Base-by-base conservation (phyloP, 2,329 filamentous ascomycete genomes). In the Trichoderma atroviride region DNA sequence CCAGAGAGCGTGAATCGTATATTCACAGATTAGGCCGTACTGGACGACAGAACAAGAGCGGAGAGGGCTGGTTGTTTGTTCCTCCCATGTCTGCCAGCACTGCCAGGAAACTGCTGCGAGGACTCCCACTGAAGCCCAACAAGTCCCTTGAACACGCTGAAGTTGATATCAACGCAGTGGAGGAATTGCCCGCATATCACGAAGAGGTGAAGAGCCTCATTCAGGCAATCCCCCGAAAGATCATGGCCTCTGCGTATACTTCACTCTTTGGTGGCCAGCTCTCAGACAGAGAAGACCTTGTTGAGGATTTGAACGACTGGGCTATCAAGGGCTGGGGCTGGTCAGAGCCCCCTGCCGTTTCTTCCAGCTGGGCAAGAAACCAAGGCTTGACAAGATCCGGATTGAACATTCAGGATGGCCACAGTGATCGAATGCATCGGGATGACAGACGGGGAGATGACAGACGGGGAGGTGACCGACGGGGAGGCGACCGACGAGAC, bases 1-100 rank as follows among this genome's bases (percentile, higher is more conserved):
- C 92, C 1, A 81, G 83, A 5, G 86, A 87, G 71, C 85, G 88
- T 33, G 91, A 93, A 76, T 87, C 89, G 47, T 94, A 94, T 76
- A 91, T 94, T 70, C 92, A 94, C 79, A 88, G 92, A 70, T 83
- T 94, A 53, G 92, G 92, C 64, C 91, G 92, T 71, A 95, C 92
- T 10, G 92, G 86, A 68, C 90, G 93, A 75, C 92, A 92, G 33
- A 88, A 89, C 71, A 92, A 92, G 78, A 84, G 88, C 73, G 92
- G 92, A 56, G 84, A 92, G 75, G 91, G 90, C 69, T 93, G 87
- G 85, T 78, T 94, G 40, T 78, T 95, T 58, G 72, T 93, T 1
- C 82, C 87, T 1, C 79, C 87, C 13, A 75, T 83, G 16, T 89
- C 92, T 74, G 77, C 85, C 7, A 22, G 72, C 0, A 78, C 81